Evolutionary conservation across 352 stramenopile genomes (phyloP), one percentile per base, ranked within the genome.

Genomic region (Globisporangium radiosum): DNA sequence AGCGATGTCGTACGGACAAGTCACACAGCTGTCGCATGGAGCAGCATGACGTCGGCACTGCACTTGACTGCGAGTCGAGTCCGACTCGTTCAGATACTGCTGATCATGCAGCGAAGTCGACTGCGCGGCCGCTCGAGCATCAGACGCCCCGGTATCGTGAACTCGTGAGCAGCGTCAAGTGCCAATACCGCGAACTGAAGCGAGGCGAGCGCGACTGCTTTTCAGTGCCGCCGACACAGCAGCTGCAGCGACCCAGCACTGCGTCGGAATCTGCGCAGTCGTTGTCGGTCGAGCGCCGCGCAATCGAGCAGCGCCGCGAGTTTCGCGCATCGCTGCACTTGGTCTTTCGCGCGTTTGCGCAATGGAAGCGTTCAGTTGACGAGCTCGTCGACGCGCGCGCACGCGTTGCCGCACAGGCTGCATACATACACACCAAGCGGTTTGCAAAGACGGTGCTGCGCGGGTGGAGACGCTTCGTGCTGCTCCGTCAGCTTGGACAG

Each of bases 271-370:
- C 25, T 25, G 25, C 25, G 25, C 25, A 25, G 25, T 25, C 25
- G 25, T 25, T 25, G 25, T 25, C 25, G 25, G 25, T 25, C 25
- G 25, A 25, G 25, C 25, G 25, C 25, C 25, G 25, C 25, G 25
- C 25, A 25, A 25, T 25, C 25, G 25, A 52, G 13, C 25, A 42
- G 39, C 59, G 59, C 7, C 59, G 59, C 5, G 45, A 47, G 14
- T 64, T 59, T 17, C 33, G 59, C 45, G 52, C 54, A 17, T 59
- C 45, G 14, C 48, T 64, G 38, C 53, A 64, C 45, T 38, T 64
- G 25, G 14, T 59, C 14, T 64, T 59, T 50, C 59, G 52, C 6
- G 52, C 59, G 10, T 59, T 64, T 40, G 11, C 38, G 15, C 52
- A 43, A 3, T 64, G 59, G 59, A 64, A 59, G 38, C 14, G 17